A percentile compares a stretch with the other conserved stretches of the same genome.
phyloP scores from a whole-genome alignment of 73 alveolate species.

The Tetrahymena malaccensis region DNA sequence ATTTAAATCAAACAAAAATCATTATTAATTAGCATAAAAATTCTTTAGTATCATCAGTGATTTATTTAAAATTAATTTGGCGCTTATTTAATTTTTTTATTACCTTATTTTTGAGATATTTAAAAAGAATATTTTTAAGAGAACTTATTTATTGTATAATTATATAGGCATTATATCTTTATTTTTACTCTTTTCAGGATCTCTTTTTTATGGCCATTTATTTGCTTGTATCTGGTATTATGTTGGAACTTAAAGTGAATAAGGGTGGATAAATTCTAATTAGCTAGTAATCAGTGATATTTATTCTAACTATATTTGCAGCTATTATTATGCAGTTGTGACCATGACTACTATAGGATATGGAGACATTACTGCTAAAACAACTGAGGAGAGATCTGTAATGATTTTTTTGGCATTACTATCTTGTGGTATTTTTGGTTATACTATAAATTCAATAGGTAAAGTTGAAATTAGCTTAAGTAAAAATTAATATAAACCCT shows the following conservation, averaged over 20 bases:
- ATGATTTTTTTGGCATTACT: slow-evolving; percentile 14
- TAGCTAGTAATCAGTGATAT: background rate
- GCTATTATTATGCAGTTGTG: background rate
- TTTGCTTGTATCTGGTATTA: background rate
- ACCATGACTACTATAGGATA: slow-evolving; percentile 21
- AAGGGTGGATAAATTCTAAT: background rate
- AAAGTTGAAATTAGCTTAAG: background rate
- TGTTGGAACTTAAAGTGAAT: background rate
- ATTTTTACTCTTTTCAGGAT: background rate
- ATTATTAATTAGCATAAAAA: too few species aligned
- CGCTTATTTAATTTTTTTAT: too few species aligned
- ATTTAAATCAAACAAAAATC: background rate
- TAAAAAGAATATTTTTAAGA: too few species aligned
- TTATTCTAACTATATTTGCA: background rate
- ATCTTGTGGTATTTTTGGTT: slow-evolving; percentile 26
- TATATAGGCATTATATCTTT: background rate
- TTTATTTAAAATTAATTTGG: too few species aligned
- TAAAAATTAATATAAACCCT: background rate
- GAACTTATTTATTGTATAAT: background rate
- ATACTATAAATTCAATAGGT: slow-evolving; percentile 2
- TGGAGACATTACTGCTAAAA: slow-evolving; percentile 14
- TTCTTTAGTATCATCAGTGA: too few species aligned
- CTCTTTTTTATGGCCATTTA: background rate
- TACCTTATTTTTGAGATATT: too few species aligned
- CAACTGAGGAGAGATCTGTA: background rate